Evolutionary conservation across 192 early-diverging fungal genomes (phyloP).

Genomic region (Mortierella antarctica): DNA sequence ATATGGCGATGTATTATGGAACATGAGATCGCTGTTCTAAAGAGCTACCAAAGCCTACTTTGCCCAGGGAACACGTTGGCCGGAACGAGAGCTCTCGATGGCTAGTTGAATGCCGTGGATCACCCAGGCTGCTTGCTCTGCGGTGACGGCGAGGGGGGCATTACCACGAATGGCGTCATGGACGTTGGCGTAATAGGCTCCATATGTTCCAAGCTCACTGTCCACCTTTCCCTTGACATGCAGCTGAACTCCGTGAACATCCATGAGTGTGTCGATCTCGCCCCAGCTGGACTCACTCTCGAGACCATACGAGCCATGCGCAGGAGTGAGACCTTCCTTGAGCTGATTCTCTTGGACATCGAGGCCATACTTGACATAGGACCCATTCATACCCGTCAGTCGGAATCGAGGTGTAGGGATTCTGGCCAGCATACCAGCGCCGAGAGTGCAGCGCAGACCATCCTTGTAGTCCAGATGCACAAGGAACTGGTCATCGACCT

Average conservation of each 20-base stretch:
- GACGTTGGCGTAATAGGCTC: slow-evolving; percentile 74
- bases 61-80: slow-evolving; percentile 37
- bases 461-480: slow-evolving; percentile 71
- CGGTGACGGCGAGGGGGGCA: slow-evolving; percentile 65
- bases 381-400: slow-evolving; percentile 75
- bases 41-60: not conserved
- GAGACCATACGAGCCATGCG: slow-evolving; percentile 63
- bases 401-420: slow-evolving; percentile 70
- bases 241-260: slow-evolving; percentile 53
- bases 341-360: slow-evolving; percentile 83
- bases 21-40: too few relatives aligned
- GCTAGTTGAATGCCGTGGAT: slow-evolving; percentile 79
- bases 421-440: slow-evolving; percentile 76
- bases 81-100: slow-evolving; percentile 59
- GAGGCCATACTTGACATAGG: slow-evolving; percentile 72
- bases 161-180: slow-evolving; percentile 63
- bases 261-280: slow-evolving; percentile 56
- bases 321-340: slow-evolving; percentile 69
- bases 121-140: slow-evolving; percentile 72
- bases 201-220: slow-evolving; percentile 68
- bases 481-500: slow-evolving; percentile 72
- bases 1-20: too few relatives aligned
- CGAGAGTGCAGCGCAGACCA: slow-evolving; percentile 69
- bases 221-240: slow-evolving; percentile 66
- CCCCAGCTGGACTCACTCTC: slow-evolving; percentile 64